Evolutionary conservation across 2,329 filamentous ascomycete species (phyloP).

Genomic region (Penicillium olsonii): DNA sequence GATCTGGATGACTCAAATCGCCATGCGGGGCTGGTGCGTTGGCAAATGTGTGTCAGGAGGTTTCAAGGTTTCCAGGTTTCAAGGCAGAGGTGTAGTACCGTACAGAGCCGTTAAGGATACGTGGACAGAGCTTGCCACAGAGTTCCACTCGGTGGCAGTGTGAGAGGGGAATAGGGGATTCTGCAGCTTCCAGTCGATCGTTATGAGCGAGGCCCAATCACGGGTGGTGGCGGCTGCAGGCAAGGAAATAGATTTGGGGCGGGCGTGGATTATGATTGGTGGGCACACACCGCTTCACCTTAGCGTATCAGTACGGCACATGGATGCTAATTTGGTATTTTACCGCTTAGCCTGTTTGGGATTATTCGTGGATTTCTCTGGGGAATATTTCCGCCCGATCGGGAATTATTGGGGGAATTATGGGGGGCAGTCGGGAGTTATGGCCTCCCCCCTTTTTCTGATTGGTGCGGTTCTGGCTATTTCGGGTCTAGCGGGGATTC

Average conservation of each 20-base stretch:
- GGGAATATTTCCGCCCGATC: no score
- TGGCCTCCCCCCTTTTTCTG: no score
- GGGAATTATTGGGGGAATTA: no score
- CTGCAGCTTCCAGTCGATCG: slow-evolving; percentile 8
- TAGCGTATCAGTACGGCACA: not conserved
- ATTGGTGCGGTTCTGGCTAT: no score
- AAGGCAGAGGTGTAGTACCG: not conserved
- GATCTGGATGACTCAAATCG: slow-evolving; percentile 3
- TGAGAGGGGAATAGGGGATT: not conserved
- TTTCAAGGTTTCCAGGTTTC: slow-evolving; percentile 3
- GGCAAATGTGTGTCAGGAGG: slow-evolving; percentile 14
- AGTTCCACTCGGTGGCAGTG: not conserved
- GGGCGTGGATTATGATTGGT: slow-evolving; percentile 6
- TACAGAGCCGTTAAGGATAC: slow-evolving; percentile 4
- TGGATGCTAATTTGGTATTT: slow-evolving; percentile 4
- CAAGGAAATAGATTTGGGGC: not conserved
- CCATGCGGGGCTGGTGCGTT: slow-evolving; percentile 10
- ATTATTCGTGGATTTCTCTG: not conserved
- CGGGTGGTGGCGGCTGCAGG: slow-evolving; percentile 7
- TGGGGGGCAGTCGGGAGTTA: no score
- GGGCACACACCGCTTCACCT: slow-evolving; percentile 8
- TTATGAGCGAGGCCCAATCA: slow-evolving; percentile 6
- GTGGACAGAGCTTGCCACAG: slow-evolving; percentile 12
- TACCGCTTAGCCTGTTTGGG: not conserved
- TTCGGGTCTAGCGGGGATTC: no score